Conservation (phyloP, 192 early-diverging fungal genomes). For the Entophlyctis luteolus region DNA sequence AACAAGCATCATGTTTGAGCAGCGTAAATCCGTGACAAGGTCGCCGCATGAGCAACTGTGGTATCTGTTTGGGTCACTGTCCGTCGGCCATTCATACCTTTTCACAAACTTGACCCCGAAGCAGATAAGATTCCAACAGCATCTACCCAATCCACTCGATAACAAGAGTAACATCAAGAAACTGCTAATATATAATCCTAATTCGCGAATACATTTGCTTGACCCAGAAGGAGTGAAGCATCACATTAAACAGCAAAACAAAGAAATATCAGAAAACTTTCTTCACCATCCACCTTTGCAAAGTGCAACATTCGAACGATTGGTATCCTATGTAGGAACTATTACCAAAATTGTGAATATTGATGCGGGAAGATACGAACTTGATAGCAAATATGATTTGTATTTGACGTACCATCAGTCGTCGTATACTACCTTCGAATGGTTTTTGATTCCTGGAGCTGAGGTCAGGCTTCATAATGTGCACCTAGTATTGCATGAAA, state of each 20-base stretch:
- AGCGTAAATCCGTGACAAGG: too few relatives aligned
- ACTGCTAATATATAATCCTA: not conserved
- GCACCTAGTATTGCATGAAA: not conserved
- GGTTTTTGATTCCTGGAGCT: not conserved
- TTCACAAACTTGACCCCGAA: conserved; percentile 1
- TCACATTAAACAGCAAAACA: not conserved
- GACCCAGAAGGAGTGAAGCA: not conserved
- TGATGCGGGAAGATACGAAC: conserved; percentile 2
- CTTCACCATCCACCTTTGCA: not conserved
- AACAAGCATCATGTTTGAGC: conserved; percentile 2
- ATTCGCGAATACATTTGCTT: not conserved
- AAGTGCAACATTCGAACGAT: not conserved
- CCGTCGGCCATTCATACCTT: not conserved
- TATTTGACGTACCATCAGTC: conserved; percentile 4
- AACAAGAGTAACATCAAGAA: conserved; percentile 5
- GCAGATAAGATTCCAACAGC: conserved; percentile 3
- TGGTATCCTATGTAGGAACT: not conserved
- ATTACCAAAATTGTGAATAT: conserved; percentile 5
- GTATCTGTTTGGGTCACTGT: not conserved
- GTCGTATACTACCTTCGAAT: not conserved
- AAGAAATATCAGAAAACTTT: not conserved
- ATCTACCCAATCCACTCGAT: not conserved
- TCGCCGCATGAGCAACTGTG: not conserved
- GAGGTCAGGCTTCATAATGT: conserved; percentile 3
- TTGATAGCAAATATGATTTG: conserved; percentile 13